These are phyloP conservation scores for Macadamia tetraphylla DNA, from an alignment of 164 flowering plant genomes.

Conservation along the genomic window DNA sequence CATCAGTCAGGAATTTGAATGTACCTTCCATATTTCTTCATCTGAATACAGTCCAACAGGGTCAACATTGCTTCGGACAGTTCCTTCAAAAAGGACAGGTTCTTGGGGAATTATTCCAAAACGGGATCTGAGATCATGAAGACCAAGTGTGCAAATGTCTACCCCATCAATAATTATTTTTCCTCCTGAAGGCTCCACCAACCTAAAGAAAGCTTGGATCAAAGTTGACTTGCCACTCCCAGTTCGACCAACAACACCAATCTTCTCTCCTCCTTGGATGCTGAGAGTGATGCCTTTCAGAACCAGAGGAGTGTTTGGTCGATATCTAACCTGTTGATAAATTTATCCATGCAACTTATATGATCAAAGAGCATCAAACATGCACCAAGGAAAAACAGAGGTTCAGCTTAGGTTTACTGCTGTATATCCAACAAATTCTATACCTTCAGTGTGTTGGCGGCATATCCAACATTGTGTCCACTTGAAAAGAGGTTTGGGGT, in stretches of 20 bases:
- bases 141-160: constrained; percentile 68
- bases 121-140: constrained; percentile 87
- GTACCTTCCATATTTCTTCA: constrained; percentile 94
- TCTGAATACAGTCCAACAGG: constrained; percentile 74
- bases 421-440: too few species aligned
- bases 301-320: constrained; percentile 82
- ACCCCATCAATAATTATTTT: constrained; percentile 66
- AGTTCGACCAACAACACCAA: constrained; percentile 94
- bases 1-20: background rate
- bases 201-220: constrained; percentile 78
- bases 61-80: constrained; percentile 86
- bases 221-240: constrained; percentile 95
- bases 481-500: too few species aligned
- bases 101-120: constrained; percentile 97
- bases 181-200: constrained; percentile 87
- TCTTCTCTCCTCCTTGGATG: constrained; percentile 84
- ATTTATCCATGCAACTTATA: background rate
- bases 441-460: too few species aligned
- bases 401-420: background rate
- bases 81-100: constrained; percentile 93
- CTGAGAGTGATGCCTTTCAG: constrained; percentile 69
- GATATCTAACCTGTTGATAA: constrained; percentile 70
- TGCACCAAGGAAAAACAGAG: background rate
- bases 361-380: background rate
- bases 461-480: too few species aligned